Conservation (phyloP, 2,329 filamentous ascomycete genomes). For the Phoma sp. region DNA sequence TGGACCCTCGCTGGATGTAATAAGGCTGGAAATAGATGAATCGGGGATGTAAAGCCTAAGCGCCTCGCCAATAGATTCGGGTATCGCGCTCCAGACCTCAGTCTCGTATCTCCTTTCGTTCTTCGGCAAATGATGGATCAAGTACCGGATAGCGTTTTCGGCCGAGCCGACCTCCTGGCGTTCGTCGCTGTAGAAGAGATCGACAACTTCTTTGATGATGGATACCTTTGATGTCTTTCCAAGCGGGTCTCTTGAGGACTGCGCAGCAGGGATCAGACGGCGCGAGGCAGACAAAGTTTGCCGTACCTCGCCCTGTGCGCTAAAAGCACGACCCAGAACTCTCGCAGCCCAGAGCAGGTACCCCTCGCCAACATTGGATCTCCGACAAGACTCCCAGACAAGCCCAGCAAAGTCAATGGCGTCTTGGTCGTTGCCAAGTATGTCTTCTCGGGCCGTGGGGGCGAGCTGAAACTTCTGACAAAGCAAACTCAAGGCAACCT, state of each 20-base stretch:
- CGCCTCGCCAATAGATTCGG: conserved; percentile 37
- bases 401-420: conserved; percentile 67
- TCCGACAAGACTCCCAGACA: conserved; percentile 77
- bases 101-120: conserved; percentile 29
- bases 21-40: conserved; percentile 8
- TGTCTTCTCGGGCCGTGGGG: conserved; percentile 64
- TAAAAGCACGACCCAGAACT: conserved; percentile 78
- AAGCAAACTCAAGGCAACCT: conserved; percentile 73
- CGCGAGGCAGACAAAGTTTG: conserved; percentile 27
- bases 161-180: conserved; percentile 52
- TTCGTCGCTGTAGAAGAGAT: conserved; percentile 48
- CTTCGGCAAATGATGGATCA: conserved; percentile 36
- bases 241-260: conserved; percentile 27
- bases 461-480: conserved; percentile 75
- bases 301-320: conserved; percentile 70
- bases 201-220: conserved; percentile 47
- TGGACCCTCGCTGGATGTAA: conserved; percentile 17
- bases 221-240: conserved; percentile 40
- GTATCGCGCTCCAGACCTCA: conserved; percentile 41
- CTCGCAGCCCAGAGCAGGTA: conserved; percentile 87
- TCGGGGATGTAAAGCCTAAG: conserved; percentile 32
- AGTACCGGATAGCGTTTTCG: conserved; percentile 46
- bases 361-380: conserved; percentile 65
- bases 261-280: conserved; percentile 33
- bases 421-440: conserved; percentile 70